Conservation (phyloP, 2,329 filamentous ascomycete genomes). For the Corinectria fuckeliana region DNA sequence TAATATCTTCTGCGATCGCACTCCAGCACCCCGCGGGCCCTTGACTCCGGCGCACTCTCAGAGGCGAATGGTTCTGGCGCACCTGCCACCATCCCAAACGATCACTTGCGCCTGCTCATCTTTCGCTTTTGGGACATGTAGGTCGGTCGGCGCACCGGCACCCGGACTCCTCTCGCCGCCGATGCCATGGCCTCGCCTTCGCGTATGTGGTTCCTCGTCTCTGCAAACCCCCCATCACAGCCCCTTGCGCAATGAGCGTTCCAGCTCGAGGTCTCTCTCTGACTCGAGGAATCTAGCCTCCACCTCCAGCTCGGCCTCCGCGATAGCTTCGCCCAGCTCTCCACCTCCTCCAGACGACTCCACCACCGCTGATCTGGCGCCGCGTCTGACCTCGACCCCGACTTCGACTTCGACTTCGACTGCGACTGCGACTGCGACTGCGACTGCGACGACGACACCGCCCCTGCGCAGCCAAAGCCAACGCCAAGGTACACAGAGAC, state of each 20-base stretch:
- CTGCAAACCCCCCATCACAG: too few relatives aligned
- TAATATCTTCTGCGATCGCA: constrained; percentile 10
- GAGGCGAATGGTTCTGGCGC: constrained; percentile 21
- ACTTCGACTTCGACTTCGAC: constrained; percentile 2
- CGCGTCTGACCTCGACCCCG: constrained; percentile 9
- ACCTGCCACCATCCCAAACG: not conserved
- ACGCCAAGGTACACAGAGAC: constrained; percentile 19
- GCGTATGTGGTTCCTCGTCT: constrained; percentile 33
- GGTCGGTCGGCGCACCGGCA: constrained; percentile 24
- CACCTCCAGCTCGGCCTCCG: too few relatives aligned
- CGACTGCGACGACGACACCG: constrained; percentile 12
- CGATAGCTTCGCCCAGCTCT: constrained; percentile 13
- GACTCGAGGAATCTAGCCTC: constrained; percentile 23
- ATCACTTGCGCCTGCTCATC: constrained; percentile 10
- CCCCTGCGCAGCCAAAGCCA: constrained; percentile 5
- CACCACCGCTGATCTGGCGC: constrained; percentile 3
- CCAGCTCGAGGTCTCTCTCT: too few relatives aligned
- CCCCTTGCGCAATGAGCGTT: not conserved
- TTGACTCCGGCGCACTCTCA: constrained; percentile 16
- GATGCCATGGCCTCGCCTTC: constrained; percentile 38
- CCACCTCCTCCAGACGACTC: not conserved
- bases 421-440: not conserved
- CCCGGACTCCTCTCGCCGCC: constrained; percentile 21
- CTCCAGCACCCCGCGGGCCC: constrained; percentile 7
- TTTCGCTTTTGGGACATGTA: constrained; percentile 23